phyloP scores from a whole-genome alignment of 2,329 filamentous ascomycete species.

The Epichloe hybrida region DNA sequence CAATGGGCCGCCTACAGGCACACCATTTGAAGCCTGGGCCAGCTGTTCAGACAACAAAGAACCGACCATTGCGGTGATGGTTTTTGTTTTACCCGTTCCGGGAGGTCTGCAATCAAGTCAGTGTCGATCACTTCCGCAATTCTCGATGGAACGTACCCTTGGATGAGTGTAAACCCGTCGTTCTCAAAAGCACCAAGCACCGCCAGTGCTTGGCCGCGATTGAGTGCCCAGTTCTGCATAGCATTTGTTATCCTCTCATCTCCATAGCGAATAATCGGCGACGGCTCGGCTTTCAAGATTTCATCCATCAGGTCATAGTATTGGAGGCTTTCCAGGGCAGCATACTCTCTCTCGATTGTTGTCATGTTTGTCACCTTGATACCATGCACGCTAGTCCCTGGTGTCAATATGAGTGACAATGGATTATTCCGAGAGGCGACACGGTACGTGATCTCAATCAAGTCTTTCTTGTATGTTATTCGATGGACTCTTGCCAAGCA shows the following conservation, averaged over 20 bases:
- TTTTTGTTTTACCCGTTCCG: slow-evolving; percentile 96
- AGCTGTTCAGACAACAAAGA: slow-evolving; percentile 42
- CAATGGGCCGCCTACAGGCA: slow-evolving; percentile 18
- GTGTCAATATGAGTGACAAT: slow-evolving; percentile 49
- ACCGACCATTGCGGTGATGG: slow-evolving; percentile 91
- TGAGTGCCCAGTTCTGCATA: slow-evolving; percentile 69
- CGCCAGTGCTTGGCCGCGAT: slow-evolving; percentile 78
- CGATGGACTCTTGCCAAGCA: slow-evolving; percentile 77
- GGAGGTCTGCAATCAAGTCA: slow-evolving; percentile 50
- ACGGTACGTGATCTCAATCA: slow-evolving; percentile 74
- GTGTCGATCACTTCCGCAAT: slow-evolving; percentile 6
- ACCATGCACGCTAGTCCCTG: slow-evolving; percentile 56
- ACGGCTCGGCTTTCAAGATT: slow-evolving; percentile 78
- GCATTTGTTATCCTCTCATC: slow-evolving; percentile 57
- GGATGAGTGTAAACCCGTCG: slow-evolving; percentile 91
- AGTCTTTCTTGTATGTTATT: slow-evolving; percentile 66
- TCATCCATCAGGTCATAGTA: slow-evolving; percentile 96
- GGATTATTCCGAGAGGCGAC: slow-evolving; percentile 55
- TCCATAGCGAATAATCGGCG: slow-evolving; percentile 69
- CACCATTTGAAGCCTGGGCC: slow-evolving; percentile 20
- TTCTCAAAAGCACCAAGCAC: slow-evolving; percentile 89
- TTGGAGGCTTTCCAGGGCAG: slow-evolving; percentile 75
- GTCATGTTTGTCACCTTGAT: slow-evolving; percentile 86
- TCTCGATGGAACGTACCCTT: slow-evolving; percentile 44
- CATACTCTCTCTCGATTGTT: slow-evolving; percentile 90